A percentile compares a stretch with the other conserved stretches of the same genome.
Evolutionary conservation across 2,329 filamentous ascomycete species (phyloP).

Genomic region (Hysterium pulicare): DNA sequence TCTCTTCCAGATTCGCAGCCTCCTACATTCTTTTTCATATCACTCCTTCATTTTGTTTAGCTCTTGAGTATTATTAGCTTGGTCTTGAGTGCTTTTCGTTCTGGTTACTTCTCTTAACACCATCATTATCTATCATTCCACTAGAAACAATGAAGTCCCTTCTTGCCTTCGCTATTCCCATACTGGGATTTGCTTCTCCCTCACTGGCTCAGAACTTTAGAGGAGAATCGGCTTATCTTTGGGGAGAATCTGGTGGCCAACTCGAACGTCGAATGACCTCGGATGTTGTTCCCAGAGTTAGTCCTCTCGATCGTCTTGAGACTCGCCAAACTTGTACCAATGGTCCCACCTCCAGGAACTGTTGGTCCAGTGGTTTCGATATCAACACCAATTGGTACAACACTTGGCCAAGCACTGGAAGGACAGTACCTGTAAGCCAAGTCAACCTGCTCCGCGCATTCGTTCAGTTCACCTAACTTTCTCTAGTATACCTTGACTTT

Average conservation of each 20-base stretch:
- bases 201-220: constrained; percentile 2
- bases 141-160: constrained; percentile 21
- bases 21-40: constrained; percentile 1
- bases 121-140: neutral
- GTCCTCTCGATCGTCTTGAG: constrained; percentile 9
- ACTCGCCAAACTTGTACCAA: constrained; percentile 31
- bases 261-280: constrained; percentile 6
- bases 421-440: constrained; percentile 17
- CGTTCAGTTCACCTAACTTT: neutral
- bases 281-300: constrained; percentile 2
- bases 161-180: constrained; percentile 14
- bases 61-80: too few relatives aligned
- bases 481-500: constrained; percentile 34
- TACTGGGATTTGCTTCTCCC: constrained; percentile 17
- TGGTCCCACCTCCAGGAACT: constrained; percentile 35
- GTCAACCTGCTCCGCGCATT: constrained; percentile 8
- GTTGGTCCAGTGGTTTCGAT: constrained; percentile 40
- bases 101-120: constrained; percentile 4
- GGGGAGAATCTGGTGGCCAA: constrained; percentile 11
- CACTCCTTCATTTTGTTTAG: constrained; percentile 1
- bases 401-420: constrained; percentile 39
- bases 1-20: neutral
- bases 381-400: constrained; percentile 41
- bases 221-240: constrained; percentile 14
- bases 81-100: too few relatives aligned